A percentile compares a stretch with the other conserved stretches of the same genome.
These are phyloP conservation scores for Aspergillus coremiiformis DNA, from an alignment of 495 filamentous ascomycete genomes.

Conservation along the genomic window DNA sequence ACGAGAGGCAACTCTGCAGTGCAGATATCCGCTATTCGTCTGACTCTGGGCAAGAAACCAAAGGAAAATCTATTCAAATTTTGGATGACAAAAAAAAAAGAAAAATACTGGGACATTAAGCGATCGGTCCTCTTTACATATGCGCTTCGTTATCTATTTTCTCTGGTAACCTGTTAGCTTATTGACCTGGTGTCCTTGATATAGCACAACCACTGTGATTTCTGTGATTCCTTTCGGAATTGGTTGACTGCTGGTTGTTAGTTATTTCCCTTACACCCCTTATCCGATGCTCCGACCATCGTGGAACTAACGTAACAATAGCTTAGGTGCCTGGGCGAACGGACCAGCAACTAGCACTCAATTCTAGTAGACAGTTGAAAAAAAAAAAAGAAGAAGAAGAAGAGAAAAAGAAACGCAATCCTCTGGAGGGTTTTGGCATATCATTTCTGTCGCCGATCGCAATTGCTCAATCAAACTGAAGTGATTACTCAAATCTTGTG, in stretches of 20 bases:
- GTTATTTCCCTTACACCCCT: constrained; percentile 9
- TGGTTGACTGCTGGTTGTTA: constrained; percentile 3
- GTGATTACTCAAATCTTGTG: constrained; percentile 39
- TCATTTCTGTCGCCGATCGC: constrained; percentile 1
- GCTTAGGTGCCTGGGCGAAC: constrained; percentile 16
- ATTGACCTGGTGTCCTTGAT: constrained; percentile 17
- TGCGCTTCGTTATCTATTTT: constrained; percentile 6
- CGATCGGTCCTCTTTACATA: constrained; percentile 11
- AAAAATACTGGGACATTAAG: constrained; percentile 10
- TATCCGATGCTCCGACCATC: constrained; percentile 11
- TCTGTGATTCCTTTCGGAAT: not conserved
- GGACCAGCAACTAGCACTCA: constrained; percentile 4
- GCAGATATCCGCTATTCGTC: constrained; percentile 13
- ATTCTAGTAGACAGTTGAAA: not conserved
- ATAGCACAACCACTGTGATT: constrained; percentile 4
- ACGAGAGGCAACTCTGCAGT: constrained; percentile 19
- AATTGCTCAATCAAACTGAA: constrained; percentile 8
- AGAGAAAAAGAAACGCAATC: not conserved
- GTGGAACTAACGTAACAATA: constrained; percentile 13
- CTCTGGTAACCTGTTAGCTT: not conserved
- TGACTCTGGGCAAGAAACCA: constrained; percentile 6
- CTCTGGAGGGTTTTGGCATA: not conserved
- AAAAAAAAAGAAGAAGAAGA: not conserved
- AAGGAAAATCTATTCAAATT: not conserved
- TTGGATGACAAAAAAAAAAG: constrained; percentile 1